Evolutionary conservation across 73 alveolate genomes (phyloP).

Genomic region (Paraurostyla sp.): DNA sequence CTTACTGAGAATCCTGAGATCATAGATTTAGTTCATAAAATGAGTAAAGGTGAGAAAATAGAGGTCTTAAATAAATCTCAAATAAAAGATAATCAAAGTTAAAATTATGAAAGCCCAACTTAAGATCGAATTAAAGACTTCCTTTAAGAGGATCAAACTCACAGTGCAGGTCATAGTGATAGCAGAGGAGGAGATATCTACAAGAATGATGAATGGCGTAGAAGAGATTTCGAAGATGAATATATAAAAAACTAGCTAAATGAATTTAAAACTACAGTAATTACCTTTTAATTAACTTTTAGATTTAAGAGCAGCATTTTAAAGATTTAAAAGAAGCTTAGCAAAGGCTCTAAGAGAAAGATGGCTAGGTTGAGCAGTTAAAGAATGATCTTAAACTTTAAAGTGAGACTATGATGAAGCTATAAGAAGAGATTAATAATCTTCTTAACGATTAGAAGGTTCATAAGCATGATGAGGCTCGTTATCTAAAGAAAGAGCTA

Average conservation of each 20-base stretch:
- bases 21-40: neutral
- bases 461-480: slow-evolving; percentile 20
- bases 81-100: neutral
- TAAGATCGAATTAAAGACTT: no score
- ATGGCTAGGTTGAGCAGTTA: slow-evolving; percentile 3
- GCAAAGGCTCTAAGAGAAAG: slow-evolving; percentile 13
- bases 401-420: slow-evolving; percentile 28
- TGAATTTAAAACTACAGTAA: slow-evolving; percentile 20
- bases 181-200: slow-evolving; percentile 17
- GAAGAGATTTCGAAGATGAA: slow-evolving; percentile 33
- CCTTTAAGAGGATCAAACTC: neutral
- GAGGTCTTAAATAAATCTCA: neutral
- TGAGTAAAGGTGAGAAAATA: slow-evolving; percentile 27
- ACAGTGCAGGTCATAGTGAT: neutral
- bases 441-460: neutral
- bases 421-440: slow-evolving; percentile 13
- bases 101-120: no score
- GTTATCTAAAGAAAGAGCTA: slow-evolving; percentile 18
- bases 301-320: slow-evolving; percentile 30
- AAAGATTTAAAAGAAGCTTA: slow-evolving; percentile 31
- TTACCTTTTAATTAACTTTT: neutral
- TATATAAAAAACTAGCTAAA: neutral
- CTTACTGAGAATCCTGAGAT: slow-evolving; percentile 29
- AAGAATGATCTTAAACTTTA: neutral
- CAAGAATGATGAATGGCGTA: slow-evolving; percentile 32